Evolutionary conservation across 176 grass and related monocot species (phyloP).

Genomic region (Musa troglodytarum): DNA sequence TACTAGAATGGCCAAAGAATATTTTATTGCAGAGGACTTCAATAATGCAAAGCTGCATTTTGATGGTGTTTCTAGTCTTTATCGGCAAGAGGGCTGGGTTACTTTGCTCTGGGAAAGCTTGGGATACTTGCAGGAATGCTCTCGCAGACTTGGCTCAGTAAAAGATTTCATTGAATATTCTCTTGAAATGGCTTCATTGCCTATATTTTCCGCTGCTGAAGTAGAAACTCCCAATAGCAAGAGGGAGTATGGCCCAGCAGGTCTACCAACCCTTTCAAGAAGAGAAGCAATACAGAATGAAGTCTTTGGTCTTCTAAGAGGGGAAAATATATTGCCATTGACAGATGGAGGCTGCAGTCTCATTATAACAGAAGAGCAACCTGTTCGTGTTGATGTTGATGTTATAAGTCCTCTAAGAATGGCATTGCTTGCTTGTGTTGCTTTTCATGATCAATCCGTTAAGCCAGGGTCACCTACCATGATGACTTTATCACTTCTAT

Average conservation of each 20-base stretch:
- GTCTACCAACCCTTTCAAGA: slow-evolving; percentile 56
- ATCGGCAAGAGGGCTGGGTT: slow-evolving; percentile 78
- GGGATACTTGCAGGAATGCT: slow-evolving; percentile 81
- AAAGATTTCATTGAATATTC: slow-evolving; percentile 84
- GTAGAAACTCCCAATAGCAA: slow-evolving; percentile 32
- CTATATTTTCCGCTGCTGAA: slow-evolving; percentile 42
- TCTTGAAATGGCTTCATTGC: slow-evolving; percentile 91
- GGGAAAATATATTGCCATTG: slow-evolving; percentile 27
- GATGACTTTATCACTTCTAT: slow-evolving; percentile 77
- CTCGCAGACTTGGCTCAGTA: slow-evolving; percentile 53
- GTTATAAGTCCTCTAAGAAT: slow-evolving; percentile 66
- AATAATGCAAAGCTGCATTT: slow-evolving; percentile 73
- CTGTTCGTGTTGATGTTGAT: slow-evolving; percentile 64
- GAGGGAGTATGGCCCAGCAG: slow-evolving; percentile 57
- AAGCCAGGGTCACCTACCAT: slow-evolving; percentile 57
- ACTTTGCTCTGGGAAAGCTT: slow-evolving; percentile 85
- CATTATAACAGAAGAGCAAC: slow-evolving; percentile 34
- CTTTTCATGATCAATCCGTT: slow-evolving; percentile 86
- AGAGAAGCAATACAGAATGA: slow-evolving; percentile 65
- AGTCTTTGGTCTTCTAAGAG: slow-evolving; percentile 35
- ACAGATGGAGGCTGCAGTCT: slow-evolving; percentile 27
- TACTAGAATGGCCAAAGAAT: slow-evolving; percentile 84
- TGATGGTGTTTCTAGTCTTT: slow-evolving; percentile 56
- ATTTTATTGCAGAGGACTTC: slow-evolving; percentile 65
- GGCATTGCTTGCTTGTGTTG: slow-evolving; percentile 61